These are phyloP conservation scores for Capsicum rhomboideum DNA, from an alignment of 257 asterid species.

Conservation along the genomic window DNA sequence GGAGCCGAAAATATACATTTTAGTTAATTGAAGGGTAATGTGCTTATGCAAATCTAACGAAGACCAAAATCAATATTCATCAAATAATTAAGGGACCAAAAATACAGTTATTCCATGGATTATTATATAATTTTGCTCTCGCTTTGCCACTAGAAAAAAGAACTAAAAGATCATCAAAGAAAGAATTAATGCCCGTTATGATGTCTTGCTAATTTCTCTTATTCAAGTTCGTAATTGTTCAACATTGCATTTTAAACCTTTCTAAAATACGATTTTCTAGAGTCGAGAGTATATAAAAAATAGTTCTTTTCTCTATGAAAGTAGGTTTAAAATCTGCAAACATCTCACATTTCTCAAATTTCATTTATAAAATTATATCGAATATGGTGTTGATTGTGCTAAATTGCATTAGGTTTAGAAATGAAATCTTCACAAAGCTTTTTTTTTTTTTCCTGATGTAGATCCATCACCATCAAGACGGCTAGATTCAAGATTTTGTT, in stretches of 20 bases:
- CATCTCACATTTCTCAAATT: rapidly evolving
- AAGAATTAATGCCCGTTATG: not conserved
- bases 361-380: not conserved
- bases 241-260: no score
- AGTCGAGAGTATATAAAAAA: no score
- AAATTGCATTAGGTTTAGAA: not conserved
- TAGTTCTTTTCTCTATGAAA: no score
- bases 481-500: not conserved
- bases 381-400: not conserved
- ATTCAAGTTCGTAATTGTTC: not conserved
- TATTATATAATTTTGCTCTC: no score
- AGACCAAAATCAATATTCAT: no score
- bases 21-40: no score
- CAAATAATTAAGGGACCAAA: no score
- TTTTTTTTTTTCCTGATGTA: not conserved
- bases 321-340: not conserved
- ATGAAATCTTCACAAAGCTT: not conserved
- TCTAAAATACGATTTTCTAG: no score
- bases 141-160: no score
- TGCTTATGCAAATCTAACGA: no score
- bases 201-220: not conserved
- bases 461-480: not conserved
- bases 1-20: no score
- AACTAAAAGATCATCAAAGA: not conserved
- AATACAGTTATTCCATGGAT: no score